Evolutionary conservation across 495 filamentous ascomycete genomes (phyloP).

Genomic region (Penicillium flavigenum): DNA sequence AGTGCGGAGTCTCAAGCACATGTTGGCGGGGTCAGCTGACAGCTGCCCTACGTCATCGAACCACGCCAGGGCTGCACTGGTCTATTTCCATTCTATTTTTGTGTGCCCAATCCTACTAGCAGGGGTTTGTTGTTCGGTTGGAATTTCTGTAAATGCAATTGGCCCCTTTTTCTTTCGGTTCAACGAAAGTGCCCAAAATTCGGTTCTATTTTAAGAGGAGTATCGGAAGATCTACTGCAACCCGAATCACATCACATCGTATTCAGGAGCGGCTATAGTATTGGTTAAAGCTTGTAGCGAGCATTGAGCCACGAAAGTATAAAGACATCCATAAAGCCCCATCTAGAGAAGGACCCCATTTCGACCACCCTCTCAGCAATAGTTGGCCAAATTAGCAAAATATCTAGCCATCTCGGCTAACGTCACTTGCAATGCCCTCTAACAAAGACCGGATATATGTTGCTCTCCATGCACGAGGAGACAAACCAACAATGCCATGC

Average conservation of each 20-base stretch:
- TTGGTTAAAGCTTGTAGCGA: neutral
- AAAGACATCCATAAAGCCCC: neutral
- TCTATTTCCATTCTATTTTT: neutral
- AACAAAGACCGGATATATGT: conserved; percentile 42
- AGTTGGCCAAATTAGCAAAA: neutral
- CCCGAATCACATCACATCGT: neutral
- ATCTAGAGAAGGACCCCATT: neutral
- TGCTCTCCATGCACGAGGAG: conserved; percentile 36
- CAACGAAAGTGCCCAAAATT: neutral
- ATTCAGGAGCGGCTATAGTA: neutral
- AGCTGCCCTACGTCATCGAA: too few species aligned
- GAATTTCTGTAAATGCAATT: neutral
- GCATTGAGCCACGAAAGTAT: neutral
- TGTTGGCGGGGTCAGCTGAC: too few species aligned
- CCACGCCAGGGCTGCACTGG: too few species aligned
- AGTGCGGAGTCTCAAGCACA: too few species aligned
- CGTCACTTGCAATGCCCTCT: conserved; percentile 1
- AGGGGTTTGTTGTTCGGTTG: neutral
- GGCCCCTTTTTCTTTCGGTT: neutral
- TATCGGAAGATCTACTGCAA: neutral
- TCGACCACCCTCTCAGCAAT: neutral
- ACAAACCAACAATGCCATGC: conserved; percentile 33
- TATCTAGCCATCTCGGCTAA: neutral
- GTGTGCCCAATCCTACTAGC: neutral
- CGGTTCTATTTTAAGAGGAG: neutral